Evolutionary conservation across 257 asterid species (phyloP).

Genomic region (Apocynum venetum): DNA sequence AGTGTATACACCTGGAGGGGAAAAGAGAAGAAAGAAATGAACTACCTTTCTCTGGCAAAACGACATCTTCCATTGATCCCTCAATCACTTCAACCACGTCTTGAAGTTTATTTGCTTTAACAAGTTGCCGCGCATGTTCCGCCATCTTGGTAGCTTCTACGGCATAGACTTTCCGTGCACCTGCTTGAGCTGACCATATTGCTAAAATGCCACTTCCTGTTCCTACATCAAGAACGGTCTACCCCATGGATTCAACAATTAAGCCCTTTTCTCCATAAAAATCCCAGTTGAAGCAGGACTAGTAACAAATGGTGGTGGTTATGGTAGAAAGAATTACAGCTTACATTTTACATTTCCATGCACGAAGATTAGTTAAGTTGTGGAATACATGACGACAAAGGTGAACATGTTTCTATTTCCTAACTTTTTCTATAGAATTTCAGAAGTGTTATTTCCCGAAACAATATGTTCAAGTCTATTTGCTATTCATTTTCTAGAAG

Average conservation of each 20-base stretch:
- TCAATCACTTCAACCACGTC: conserved; percentile 84
- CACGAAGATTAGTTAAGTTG: not conserved
- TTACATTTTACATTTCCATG: not conserved
- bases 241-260: conserved; percentile 37
- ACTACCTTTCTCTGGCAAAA: conserved; percentile 88
- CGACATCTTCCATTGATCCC: conserved; percentile 83
- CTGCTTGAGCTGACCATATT: conserved; percentile 98
- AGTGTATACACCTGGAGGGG: not conserved
- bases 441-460: not conserved
- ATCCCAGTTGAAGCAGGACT: not conserved
- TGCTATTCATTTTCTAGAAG: not conserved
- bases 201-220: conserved; percentile 98
- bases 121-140: conserved; percentile 73
- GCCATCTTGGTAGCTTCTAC: conserved; percentile 99
- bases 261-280: conserved; percentile 24
- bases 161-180: conserved; percentile 95
- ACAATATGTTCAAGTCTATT: not conserved
- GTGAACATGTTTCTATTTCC: not conserved
- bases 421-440: not conserved
- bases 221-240: conserved; percentile 95
- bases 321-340: not conserved
- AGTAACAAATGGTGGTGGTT: not conserved
- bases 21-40: not conserved
- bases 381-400: not conserved
- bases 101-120: conserved; percentile 65